These are phyloP conservation scores for Scytalidium sp. DNA, from an alignment of 2,329 filamentous ascomycete species.

Conservation along the genomic window DNA sequence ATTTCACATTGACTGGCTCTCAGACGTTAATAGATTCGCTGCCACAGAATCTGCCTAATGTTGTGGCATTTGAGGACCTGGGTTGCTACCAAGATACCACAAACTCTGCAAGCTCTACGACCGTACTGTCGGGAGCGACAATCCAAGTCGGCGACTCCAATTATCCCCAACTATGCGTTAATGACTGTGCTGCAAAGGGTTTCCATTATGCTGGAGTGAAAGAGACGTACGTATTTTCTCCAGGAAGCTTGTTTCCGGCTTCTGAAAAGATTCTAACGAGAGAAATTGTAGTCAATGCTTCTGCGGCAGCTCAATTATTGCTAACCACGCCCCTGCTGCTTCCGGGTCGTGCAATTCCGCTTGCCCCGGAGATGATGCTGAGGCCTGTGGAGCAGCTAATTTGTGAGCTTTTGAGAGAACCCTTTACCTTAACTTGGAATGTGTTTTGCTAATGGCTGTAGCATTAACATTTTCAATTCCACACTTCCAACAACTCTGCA, in stretches of 20 bases:
- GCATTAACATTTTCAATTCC: background rate
- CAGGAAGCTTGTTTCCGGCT: background rate
- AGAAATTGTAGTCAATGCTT: background rate
- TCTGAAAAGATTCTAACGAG: background rate
- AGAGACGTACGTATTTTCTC: background rate
- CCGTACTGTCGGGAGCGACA: background rate
- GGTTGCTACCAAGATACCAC: background rate
- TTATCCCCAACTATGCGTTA: background rate
- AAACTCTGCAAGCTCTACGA: background rate
- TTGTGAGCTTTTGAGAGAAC: background rate
- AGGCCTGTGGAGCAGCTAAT: background rate
- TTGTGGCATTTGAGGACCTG: background rate
- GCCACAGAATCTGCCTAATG: background rate
- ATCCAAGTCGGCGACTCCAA: background rate
- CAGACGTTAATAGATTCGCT: background rate
- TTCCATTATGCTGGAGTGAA: background rate
- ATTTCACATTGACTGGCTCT: background rate
- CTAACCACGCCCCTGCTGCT: background rate
- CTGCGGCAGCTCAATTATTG: background rate
- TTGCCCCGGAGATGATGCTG: background rate
- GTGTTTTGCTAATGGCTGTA: background rate
- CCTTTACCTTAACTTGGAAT: background rate
- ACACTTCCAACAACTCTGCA: background rate
- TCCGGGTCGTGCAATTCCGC: background rate
- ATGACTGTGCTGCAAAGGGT: background rate